Evolutionary conservation across 306 rosid species (phyloP).

Genomic region (Fagus sylvatica): DNA sequence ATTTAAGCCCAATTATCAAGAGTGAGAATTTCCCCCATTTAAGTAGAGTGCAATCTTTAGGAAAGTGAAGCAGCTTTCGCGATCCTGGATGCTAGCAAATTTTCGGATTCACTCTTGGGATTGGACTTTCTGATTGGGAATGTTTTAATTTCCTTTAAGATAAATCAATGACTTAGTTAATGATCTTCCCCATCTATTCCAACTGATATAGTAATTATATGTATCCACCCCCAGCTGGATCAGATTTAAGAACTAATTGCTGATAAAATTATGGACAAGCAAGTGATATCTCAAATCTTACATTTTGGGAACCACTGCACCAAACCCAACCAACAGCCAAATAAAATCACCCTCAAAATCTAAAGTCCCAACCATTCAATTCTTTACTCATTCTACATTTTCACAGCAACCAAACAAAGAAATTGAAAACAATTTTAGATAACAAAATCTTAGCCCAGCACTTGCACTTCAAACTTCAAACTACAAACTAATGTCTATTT

Average conservation of each 20-base stretch:
- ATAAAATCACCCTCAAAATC: neutral
- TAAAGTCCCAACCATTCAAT: constrained; percentile 5
- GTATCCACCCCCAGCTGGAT: constrained; percentile 7
- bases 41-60: neutral
- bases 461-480: constrained; percentile 26
- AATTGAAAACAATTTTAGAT: constrained; percentile 20
- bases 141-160: neutral
- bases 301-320: neutral
- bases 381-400: constrained; percentile 11
- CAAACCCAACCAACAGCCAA: neutral
- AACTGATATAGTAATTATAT: constrained; percentile 1
- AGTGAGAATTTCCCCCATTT: too few species aligned
- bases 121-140: neutral
- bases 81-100: neutral
- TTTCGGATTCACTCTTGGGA: neutral
- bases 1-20: neutral
- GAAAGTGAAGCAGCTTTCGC: neutral
- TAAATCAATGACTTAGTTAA: neutral
- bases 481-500: constrained; percentile 9
- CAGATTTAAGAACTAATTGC: constrained; percentile 14
- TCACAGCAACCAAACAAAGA: constrained; percentile 24
- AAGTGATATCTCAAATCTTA: neutral
- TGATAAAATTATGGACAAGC: neutral
- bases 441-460: constrained; percentile 38
- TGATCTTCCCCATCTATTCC: neutral